These are phyloP conservation scores for Sarocladium kiliense DNA, from an alignment of 2,329 filamentous ascomycete genomes.

Conservation along the genomic window DNA sequence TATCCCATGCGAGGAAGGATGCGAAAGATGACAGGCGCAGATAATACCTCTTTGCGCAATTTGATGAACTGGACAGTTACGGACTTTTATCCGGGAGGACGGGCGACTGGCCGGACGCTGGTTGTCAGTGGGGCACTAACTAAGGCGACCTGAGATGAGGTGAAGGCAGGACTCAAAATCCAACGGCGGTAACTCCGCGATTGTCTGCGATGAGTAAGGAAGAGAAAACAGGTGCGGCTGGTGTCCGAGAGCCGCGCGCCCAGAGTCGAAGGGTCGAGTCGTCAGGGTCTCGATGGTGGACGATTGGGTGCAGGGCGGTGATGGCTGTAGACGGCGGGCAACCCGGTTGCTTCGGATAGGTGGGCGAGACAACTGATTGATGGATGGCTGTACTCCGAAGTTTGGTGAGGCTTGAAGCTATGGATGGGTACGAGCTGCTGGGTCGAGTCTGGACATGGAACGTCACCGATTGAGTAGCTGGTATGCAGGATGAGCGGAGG, in stretches of 20 bases:
- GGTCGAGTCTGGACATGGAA: too few species aligned
- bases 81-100: constrained; percentile 1
- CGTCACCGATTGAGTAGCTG: neutral
- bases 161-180: neutral
- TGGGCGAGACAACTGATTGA: neutral
- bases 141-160: neutral
- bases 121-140: neutral
- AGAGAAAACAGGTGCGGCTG: neutral
- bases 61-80: neutral
- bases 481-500: neutral
- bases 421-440: neutral
- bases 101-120: neutral
- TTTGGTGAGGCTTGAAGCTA: too few species aligned
- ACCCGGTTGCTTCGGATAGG: neutral
- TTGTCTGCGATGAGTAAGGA: constrained; percentile 6
- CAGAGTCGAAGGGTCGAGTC: neutral
- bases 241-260: neutral
- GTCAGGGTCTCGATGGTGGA: neutral
- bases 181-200: constrained; percentile 2
- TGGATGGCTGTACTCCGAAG: neutral
- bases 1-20: too few species aligned
- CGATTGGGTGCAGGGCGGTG: neutral
- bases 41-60: neutral
- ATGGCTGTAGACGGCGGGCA: constrained; percentile 4
- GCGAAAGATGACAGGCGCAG: too few species aligned